phyloP scores from a whole-genome alignment of 345 rosid species.

The Aegle marmelos region DNA sequence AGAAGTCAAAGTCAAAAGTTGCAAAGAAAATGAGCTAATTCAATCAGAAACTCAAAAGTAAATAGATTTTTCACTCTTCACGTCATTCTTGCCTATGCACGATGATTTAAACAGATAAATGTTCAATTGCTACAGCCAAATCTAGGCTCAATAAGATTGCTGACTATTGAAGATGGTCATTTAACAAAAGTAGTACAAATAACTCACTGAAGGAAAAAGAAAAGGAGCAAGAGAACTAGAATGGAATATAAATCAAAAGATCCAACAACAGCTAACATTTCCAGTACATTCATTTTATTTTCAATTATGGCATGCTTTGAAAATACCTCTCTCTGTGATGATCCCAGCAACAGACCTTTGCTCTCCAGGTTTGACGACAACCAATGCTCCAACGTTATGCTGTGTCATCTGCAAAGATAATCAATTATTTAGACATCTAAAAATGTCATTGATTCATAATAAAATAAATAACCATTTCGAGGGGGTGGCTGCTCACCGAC shows the following conservation, averaged over 20 bases:
- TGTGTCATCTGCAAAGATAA: slow-evolving; percentile 76
- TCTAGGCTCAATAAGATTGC: neutral
- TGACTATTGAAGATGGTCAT: too few species aligned
- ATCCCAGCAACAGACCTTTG: slow-evolving; percentile 89
- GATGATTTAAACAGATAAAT: neutral
- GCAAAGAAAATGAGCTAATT: neutral
- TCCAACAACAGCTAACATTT: neutral
- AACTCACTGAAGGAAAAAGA: neutral
- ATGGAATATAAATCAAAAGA: neutral
- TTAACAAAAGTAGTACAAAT: neutral
- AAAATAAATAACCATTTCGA: neutral
- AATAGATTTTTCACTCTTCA: neutral
- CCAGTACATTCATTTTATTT: neutral
- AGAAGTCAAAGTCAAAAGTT: neutral
- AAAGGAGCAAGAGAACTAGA: too few species aligned
- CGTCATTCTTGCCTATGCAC: neutral
- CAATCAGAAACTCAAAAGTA: neutral
- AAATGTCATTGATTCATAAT: neutral
- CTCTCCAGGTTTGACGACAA: slow-evolving; percentile 91
- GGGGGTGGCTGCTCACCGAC: slow-evolving; percentile 50
- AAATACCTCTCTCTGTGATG: slow-evolving; percentile 89
- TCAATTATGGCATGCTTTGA: neutral
- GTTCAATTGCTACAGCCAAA: neutral
- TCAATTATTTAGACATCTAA: neutral
- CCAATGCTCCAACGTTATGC: slow-evolving; percentile 95